Evolutionary conservation across 441 rosid genomes (phyloP).

Genomic region (Mallotus japonicus): DNA sequence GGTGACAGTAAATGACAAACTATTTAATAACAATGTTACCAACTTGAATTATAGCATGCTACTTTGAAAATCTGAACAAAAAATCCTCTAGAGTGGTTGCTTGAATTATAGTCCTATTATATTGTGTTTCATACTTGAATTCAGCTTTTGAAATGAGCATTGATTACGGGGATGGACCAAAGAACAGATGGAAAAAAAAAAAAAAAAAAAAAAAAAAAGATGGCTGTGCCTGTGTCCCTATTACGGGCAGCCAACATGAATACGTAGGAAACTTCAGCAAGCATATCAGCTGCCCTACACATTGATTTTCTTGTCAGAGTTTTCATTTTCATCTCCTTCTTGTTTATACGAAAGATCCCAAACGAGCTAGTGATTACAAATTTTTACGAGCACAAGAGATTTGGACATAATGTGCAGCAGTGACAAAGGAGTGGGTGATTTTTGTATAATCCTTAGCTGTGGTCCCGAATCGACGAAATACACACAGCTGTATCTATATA

Average conservation of each 20-base stretch:
- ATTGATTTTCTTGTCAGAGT: background rate
- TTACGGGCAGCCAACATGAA: background rate
- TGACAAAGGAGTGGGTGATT: background rate
- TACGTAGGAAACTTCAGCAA: background rate
- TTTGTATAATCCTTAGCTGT: background rate
- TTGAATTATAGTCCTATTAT: background rate
- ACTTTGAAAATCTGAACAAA: background rate
- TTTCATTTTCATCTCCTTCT: background rate
- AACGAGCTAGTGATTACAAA: background rate
- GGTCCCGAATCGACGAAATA: background rate
- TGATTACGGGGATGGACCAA: background rate
- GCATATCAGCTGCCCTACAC: background rate
- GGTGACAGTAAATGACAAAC: background rate
- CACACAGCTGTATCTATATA: no score
- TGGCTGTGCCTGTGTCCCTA: background rate
- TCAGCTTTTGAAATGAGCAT: background rate
- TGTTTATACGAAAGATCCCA: background rate
- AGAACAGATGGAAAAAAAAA: no score
- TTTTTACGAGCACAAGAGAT: background rate
- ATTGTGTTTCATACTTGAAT: background rate
- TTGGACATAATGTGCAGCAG: background rate
- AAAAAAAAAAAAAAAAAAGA: no score
- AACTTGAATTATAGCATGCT: background rate
- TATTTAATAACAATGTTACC: background rate
- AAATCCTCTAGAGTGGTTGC: background rate